These are phyloP conservation scores for Hippophae gyantsensis DNA, from an alignment of 306 rosid species.

Conservation along the genomic window DNA sequence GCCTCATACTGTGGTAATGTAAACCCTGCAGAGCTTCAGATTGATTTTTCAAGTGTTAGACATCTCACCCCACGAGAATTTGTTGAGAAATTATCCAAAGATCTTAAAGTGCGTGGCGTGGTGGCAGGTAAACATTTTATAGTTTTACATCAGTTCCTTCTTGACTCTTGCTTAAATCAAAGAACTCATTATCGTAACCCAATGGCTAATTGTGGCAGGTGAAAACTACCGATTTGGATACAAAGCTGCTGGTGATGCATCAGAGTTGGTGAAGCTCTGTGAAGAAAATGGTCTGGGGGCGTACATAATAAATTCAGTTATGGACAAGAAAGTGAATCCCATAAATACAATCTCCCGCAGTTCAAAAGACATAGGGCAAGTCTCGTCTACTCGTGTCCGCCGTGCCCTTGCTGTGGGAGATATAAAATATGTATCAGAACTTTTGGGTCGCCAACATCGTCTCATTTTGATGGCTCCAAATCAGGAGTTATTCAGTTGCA, in stretches of 20 bases:
- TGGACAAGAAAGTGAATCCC: constrained; percentile 53
- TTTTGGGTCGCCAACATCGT: constrained; percentile 77
- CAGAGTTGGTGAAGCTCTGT: constrained; percentile 65
- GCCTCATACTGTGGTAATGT: constrained; percentile 50
- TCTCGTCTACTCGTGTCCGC: constrained; percentile 85
- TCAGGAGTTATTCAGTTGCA: constrained; percentile 32
- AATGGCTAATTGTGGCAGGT: constrained; percentile 45
- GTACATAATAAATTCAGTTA: constrained; percentile 72
- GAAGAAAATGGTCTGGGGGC: constrained; percentile 70
- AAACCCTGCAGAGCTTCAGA: constrained; percentile 60
- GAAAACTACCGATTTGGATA: constrained; percentile 94
- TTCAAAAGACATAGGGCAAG: constrained; percentile 81
- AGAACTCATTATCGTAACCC: neutral
- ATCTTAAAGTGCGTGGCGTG: constrained; percentile 72
- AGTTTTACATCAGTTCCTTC: neutral
- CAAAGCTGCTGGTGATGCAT: constrained; percentile 83
- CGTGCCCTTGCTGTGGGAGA: constrained; percentile 71
- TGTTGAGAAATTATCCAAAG: constrained; percentile 69
- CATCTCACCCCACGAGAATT: constrained; percentile 71
- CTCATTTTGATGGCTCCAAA: constrained; percentile 43
- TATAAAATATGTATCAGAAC: constrained; percentile 68
- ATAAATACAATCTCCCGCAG: constrained; percentile 24
- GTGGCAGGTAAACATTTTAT: constrained; percentile 58
- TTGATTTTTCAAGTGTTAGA: constrained; percentile 74
- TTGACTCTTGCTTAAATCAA: neutral